A percentile compares a stretch with the other conserved stretches of the same genome.
These are phyloP conservation scores for Ascodesmis nigricans DNA, from an alignment of 495 filamentous ascomycete species.

Conservation along the genomic window DNA sequence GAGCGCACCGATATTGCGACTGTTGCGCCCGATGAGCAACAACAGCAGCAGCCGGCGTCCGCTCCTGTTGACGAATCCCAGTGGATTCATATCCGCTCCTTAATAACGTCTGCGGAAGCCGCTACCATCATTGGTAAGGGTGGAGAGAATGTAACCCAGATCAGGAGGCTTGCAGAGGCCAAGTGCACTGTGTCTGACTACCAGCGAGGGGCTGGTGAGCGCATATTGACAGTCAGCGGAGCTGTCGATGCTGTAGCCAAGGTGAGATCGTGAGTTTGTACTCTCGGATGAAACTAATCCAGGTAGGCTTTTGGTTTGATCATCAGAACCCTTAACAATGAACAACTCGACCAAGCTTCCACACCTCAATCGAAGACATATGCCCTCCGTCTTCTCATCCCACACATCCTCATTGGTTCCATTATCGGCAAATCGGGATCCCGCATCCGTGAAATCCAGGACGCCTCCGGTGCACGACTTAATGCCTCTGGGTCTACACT, in stretches of 20 bases:
- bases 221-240: slow-evolving; percentile 90
- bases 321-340: slow-evolving; percentile 93
- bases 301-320: slow-evolving; percentile 85
- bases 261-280: slow-evolving; percentile 31
- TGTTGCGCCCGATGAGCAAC: slow-evolving; percentile 28
- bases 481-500: slow-evolving; percentile 91
- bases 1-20: slow-evolving; percentile 28
- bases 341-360: slow-evolving; percentile 65
- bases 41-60: slow-evolving; percentile 29
- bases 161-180: slow-evolving; percentile 71
- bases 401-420: slow-evolving; percentile 90
- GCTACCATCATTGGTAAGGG: slow-evolving; percentile 96
- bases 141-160: slow-evolving; percentile 92
- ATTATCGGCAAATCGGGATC: slow-evolving; percentile 94
- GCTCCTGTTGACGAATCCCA: slow-evolving; percentile 61
- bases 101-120: slow-evolving; percentile 90
- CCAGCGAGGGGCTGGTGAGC: slow-evolving; percentile 82
- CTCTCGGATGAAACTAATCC: slow-evolving; percentile 4
- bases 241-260: slow-evolving; percentile 90
- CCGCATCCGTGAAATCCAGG: slow-evolving; percentile 94
- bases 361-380: slow-evolving; percentile 91
- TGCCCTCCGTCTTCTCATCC: slow-evolving; percentile 81
- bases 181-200: slow-evolving; percentile 99
- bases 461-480: slow-evolving; percentile 83
- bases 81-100: slow-evolving; percentile 90